Evolutionary conservation across 306 rosid genomes (phyloP).

Genomic region (Notholithocarpus densiflorus): DNA sequence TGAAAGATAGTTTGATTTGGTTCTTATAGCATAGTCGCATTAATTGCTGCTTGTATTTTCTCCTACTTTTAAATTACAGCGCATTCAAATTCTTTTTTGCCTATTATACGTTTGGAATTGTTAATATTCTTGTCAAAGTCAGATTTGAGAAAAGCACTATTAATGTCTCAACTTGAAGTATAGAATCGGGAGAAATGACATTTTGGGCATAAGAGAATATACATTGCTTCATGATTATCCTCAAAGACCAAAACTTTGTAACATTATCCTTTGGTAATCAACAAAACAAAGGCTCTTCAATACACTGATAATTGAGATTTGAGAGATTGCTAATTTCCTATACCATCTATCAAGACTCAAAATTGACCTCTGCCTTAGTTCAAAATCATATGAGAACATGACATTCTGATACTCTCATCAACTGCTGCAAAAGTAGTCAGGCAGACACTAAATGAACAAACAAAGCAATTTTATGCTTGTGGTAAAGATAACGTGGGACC

Average conservation of each 20-base stretch:
- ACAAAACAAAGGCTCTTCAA: background rate
- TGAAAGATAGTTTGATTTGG: too few species aligned
- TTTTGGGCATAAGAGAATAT: too few species aligned
- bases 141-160: too few species aligned
- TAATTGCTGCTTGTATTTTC: too few species aligned
- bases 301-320: background rate
- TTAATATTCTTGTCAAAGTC: too few species aligned
- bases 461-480: background rate
- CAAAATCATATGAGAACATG: background rate
- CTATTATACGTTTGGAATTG: too few species aligned
- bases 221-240: too few species aligned
- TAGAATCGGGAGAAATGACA: too few species aligned
- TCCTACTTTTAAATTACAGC: too few species aligned
- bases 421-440: background rate
- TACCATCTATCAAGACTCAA: background rate
- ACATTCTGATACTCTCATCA: conserved; percentile 12
- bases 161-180: too few species aligned
- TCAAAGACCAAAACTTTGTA: background rate
- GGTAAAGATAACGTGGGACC: background rate
- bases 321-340: background rate
- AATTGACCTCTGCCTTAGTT: background rate
- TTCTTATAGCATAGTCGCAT: too few species aligned
- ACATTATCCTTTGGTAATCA: background rate
- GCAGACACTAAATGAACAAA: background rate
- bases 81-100: too few species aligned